Conservation (phyloP, 2,329 filamentous ascomycete genomes). For the Pseudomassariella vexata region DNA sequence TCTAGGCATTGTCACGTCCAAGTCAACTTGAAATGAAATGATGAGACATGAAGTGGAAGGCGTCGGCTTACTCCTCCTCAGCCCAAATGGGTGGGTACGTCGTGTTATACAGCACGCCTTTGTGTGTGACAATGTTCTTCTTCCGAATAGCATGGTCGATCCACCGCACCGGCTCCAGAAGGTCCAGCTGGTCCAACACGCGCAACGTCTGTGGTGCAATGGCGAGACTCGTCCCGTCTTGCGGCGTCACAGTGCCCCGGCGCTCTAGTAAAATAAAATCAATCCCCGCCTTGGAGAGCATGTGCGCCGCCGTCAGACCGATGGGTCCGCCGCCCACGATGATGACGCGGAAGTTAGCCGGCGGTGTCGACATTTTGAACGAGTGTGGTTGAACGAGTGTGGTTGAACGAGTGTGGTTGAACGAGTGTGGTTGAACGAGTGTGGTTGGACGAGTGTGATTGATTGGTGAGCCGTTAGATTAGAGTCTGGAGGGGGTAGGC, state of each 20-base stretch:
- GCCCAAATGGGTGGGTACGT: not conserved
- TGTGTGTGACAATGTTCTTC: not conserved
- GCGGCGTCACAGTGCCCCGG: slow-evolving; percentile 1
- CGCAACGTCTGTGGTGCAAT: slow-evolving; percentile 1
- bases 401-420: too few species aligned
- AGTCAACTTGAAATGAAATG: too few species aligned
- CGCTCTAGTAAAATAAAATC: slow-evolving; percentile 3
- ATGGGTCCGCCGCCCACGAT: slow-evolving; percentile 5
- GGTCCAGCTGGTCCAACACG: slow-evolving; percentile 4
- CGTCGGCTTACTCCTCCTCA: slow-evolving; percentile 1
- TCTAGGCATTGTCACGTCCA: too few species aligned
- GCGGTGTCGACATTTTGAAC: too few species aligned
- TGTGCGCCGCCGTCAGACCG: slow-evolving; percentile 4
- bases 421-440: too few species aligned
- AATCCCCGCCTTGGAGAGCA: not conserved
- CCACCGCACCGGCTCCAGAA: not conserved
- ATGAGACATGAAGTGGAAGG: too few species aligned
- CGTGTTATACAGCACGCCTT: not conserved
- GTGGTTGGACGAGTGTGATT: too few species aligned
- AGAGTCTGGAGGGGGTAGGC: too few species aligned
- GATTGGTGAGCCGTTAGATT: too few species aligned
- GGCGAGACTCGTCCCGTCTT: slow-evolving; percentile 1
- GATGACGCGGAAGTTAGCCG: slow-evolving; percentile 3
- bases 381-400: too few species aligned
- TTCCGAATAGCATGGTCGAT: not conserved